A percentile compares a stretch with the other conserved stretches of the same genome.
phyloP scores from a whole-genome alignment of 495 filamentous ascomycete genomes.

The Neurospora hispaniola region DNA sequence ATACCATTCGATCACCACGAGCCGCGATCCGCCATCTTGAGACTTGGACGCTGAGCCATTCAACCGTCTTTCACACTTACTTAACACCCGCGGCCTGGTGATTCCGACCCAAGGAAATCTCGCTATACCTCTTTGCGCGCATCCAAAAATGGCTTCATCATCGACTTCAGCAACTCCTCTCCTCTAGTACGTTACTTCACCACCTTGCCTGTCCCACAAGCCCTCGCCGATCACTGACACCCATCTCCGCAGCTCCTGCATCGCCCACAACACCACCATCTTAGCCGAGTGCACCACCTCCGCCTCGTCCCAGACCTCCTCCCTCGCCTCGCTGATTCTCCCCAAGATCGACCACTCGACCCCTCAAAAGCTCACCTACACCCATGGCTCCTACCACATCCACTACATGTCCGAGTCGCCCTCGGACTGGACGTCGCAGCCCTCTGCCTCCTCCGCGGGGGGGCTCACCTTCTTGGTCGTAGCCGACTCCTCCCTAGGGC shows the following conservation, averaged over 20 bases:
- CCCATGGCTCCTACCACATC: slow-evolving; percentile 80
- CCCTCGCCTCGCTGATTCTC: slow-evolving; percentile 85
- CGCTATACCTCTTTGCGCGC: neutral
- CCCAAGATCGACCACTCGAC: slow-evolving; percentile 79
- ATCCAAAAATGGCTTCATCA: slow-evolving; percentile 60
- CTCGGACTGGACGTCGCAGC: slow-evolving; percentile 37
- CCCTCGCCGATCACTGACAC: slow-evolving; percentile 7
- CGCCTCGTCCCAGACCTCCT: slow-evolving; percentile 65
- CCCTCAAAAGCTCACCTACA: slow-evolving; percentile 87
- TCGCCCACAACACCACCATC: slow-evolving; percentile 83
- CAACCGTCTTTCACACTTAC: neutral
- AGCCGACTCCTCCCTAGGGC: slow-evolving; percentile 58
- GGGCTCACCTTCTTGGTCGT: slow-evolving; percentile 82
- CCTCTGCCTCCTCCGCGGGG: slow-evolving; percentile 46
- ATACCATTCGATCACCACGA: neutral
- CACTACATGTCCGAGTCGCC: slow-evolving; percentile 90
- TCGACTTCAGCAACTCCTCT: slow-evolving; percentile 63
- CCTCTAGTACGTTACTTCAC: slow-evolving; percentile 55
- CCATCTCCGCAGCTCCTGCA: slow-evolving; percentile 58
- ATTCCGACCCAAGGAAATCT: neutral
- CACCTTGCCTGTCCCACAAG: neutral
- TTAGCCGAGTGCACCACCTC: slow-evolving; percentile 81
- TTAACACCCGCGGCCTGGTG: neutral
- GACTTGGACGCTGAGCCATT: neutral
- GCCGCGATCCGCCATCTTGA: neutral